Conservation (phyloP, 441 rosid species). For the Omphalea diandra region DNA sequence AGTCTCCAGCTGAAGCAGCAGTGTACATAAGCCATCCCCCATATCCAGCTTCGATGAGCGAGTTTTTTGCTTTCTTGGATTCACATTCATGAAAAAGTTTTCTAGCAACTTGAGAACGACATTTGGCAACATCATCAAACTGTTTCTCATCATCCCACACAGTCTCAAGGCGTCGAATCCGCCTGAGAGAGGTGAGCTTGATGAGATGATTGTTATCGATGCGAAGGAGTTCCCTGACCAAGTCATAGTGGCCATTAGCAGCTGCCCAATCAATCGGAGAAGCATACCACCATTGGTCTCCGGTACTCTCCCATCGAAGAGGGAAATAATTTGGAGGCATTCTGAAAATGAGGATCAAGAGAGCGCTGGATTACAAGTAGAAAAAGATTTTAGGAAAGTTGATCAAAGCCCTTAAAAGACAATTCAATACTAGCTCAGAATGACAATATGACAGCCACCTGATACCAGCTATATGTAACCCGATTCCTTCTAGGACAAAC, state of each 20-base stretch:
- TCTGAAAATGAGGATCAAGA: constrained; percentile 13
- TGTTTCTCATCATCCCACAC: constrained; percentile 85
- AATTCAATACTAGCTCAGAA: constrained; percentile 22
- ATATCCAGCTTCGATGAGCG: constrained; percentile 65
- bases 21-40: constrained; percentile 93
- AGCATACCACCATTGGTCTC: constrained; percentile 97
- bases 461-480: neutral
- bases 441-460: constrained; percentile 9
- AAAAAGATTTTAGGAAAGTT: neutral
- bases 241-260: constrained; percentile 79
- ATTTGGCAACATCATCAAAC: constrained; percentile 66
- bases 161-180: constrained; percentile 85
- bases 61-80: constrained; percentile 43
- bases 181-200: constrained; percentile 80
- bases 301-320: constrained; percentile 93
- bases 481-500: too few relatives aligned
- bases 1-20: constrained; percentile 88
- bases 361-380: neutral
- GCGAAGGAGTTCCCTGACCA: constrained; percentile 77
- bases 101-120: constrained; percentile 65
- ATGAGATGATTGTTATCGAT: constrained; percentile 82
- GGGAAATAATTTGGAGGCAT: constrained; percentile 77
- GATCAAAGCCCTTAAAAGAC: constrained; percentile 8
- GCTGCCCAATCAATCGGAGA: constrained; percentile 91
- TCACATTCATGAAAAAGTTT: constrained; percentile 64